These are phyloP conservation scores for Phytophthora melonis DNA, from an alignment of 352 stramenopile genomes.

Conservation along the genomic window DNA sequence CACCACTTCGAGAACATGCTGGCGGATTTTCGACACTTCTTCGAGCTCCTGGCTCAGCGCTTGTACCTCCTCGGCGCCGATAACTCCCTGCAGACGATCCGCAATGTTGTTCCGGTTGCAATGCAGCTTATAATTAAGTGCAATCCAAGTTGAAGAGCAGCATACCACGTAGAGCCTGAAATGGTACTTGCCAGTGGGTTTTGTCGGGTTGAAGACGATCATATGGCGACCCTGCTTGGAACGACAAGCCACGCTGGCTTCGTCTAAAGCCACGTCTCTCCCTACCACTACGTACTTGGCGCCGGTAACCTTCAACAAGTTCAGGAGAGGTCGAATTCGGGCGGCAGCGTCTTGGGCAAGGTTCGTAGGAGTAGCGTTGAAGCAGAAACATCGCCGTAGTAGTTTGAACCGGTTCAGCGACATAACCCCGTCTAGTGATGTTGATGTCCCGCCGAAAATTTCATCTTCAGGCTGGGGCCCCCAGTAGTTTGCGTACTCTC, in stretches of 20 bases:
- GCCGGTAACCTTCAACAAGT: not conserved
- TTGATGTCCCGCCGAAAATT: not conserved
- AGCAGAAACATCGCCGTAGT: not conserved
- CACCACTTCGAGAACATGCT: constrained; percentile 23
- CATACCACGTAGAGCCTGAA: not conserved
- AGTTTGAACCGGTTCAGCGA: not conserved
- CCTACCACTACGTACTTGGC: not conserved
- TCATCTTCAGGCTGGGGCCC: not conserved
- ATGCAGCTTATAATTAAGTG: not conserved
- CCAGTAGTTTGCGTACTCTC: not conserved
- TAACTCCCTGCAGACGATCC: not conserved
- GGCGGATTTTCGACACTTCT: constrained; percentile 4
- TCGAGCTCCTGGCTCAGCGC: constrained; percentile 7
- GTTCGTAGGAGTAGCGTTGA: not conserved
- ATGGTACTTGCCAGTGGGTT: not conserved
- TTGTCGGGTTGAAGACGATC: not conserved
- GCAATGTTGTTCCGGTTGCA: not conserved
- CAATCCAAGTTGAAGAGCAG: not conserved
- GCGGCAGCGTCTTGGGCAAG: not conserved
- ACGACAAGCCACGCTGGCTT: not conserved
- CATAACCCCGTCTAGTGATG: not conserved
- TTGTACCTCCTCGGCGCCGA: constrained; percentile 1
- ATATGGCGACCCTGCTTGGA: not conserved
- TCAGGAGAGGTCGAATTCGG: not conserved
- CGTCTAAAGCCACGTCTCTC: not conserved